phyloP scores from a whole-genome alignment of 345 rosid species.

The Brassica nigra region DNA sequence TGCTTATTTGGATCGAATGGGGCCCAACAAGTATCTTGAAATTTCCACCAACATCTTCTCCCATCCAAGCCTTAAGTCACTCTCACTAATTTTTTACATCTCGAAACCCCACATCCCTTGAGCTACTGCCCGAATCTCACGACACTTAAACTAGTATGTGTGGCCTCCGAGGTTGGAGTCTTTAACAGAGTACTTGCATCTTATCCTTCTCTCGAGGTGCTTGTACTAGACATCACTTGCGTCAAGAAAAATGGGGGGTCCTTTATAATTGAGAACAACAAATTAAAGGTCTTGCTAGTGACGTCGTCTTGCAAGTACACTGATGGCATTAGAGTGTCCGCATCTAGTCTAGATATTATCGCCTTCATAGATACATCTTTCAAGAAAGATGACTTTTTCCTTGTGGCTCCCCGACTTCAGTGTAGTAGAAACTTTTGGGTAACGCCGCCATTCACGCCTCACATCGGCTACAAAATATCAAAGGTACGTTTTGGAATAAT shows the following conservation, averaged over 20 bases:
- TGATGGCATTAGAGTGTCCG: neutral
- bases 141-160: neutral
- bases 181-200: neutral
- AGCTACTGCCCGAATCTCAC: neutral
- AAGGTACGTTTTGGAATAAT: neutral
- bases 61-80: conserved; percentile 1
- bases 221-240: neutral
- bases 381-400: neutral
- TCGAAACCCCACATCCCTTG: neutral
- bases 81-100: neutral
- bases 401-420: neutral
- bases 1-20: neutral
- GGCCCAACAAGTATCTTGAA: neutral
- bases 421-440: neutral
- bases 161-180: neutral
- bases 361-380: neutral
- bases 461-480: neutral
- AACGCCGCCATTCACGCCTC: neutral
- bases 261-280: neutral
- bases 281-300: neutral
- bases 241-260: neutral
- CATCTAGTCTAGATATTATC: neutral
- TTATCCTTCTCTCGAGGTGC: neutral
- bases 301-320: neutral
- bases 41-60: neutral